Evolutionary conservation across 192 early-diverging fungal species (phyloP), one percentile per base, ranked within the genome.

Genomic region (Kappamyces sp.): DNA sequence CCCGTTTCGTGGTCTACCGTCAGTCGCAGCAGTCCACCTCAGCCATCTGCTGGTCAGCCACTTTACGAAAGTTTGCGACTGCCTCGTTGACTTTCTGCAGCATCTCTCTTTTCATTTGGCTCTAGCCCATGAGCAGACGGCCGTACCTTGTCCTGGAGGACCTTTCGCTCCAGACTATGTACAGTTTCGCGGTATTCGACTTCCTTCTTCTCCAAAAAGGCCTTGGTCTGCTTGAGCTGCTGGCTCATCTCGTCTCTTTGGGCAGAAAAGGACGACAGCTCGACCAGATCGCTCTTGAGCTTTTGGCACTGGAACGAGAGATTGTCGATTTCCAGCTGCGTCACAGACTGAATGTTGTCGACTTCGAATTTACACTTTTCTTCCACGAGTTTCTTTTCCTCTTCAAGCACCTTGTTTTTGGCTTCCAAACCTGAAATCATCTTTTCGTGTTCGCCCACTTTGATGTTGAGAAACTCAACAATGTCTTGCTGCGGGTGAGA

Each of bases 41-140:
- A 0, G 80, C 80, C 75, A 83, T 83, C 59, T 83, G 80, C 60
- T 82, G 79, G 48, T 83, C 80, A 9, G 80, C 80, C 2, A 83
- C 80, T 9, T 72, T 47, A 15, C 72, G 71, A 40, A 83, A 83
- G 38, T 63, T 70, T 22, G 76, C 68, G 2, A 83, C 80, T 3
- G 78, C 79, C 48, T 80, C 80, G 48, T 78, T 78, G 5, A 83
- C 72, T 62, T 83, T 83, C 52, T 73, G 71, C 2, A 81, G 67
- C 80, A 83, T 83, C 52, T 83, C 80, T 42, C 68, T 72, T 48
- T 81, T 81, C 63, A 83, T 72, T 49, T 59, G 45, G 43, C 68
- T 75, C 75, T 80, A 32, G 33, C 42, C 11, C 38, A 47, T 48
- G 52, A 65, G 46, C 11, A 29, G 22, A 55, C 5, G 29, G 5